Evolutionary conservation across 1,284 basidiomycete species (phyloP).

Genomic region (Termitomyces sp.): DNA sequence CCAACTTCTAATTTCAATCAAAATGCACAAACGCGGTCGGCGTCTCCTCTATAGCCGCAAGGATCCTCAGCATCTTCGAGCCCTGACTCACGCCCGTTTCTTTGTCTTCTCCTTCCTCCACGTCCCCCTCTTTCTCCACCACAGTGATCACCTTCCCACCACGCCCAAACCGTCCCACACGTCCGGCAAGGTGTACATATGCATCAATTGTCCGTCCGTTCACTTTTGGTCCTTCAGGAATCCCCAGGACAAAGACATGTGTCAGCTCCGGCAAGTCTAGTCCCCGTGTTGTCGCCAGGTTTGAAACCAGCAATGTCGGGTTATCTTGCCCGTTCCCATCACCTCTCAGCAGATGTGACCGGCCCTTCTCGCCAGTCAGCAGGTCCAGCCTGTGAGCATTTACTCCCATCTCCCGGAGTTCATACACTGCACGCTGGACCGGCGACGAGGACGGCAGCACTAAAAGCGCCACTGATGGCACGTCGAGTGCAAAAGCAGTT

Average conservation of each 20-base stretch:
- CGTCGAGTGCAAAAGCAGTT: conserved; percentile 65
- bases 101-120: conserved; percentile 7
- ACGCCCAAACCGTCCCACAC: conserved; percentile 67
- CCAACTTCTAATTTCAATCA: conserved; percentile 26
- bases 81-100: conserved; percentile 28
- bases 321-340: conserved; percentile 33
- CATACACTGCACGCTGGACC: conserved; percentile 55
- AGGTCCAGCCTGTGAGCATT: conserved; percentile 61
- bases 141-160: conserved; percentile 60
- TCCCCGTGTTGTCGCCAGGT: conserved; percentile 62
- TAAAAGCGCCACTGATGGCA: conserved; percentile 59
- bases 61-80: conserved; percentile 40
- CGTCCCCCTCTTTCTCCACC: conserved; percentile 34
- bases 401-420: conserved; percentile 60
- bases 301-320: conserved; percentile 63
- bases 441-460: conserved; percentile 58
- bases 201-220: conserved; percentile 46
- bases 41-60: conserved; percentile 37
- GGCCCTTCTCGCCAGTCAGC: conserved; percentile 35
- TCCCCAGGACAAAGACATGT: conserved; percentile 69
- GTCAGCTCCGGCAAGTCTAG: conserved; percentile 65
- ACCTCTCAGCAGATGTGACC: conserved; percentile 35
- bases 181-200: conserved; percentile 71
- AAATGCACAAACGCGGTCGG: conserved; percentile 42
- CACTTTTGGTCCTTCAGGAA: conserved; percentile 43